Base-by-base conservation (phyloP, 2,329 filamentous ascomycete species). In the Aspergillus tanneri region DNA sequence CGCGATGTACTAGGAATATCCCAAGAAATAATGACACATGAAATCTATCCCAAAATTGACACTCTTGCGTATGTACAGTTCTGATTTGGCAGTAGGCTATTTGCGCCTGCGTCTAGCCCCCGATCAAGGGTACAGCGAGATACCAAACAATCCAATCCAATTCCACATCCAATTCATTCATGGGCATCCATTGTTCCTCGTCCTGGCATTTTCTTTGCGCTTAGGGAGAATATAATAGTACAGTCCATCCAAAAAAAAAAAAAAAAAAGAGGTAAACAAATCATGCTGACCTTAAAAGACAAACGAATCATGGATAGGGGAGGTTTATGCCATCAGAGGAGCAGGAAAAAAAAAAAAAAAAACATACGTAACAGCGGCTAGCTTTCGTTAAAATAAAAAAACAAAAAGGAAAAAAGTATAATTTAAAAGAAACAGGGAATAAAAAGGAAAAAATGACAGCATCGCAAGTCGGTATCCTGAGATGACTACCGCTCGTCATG, bases 401-500 rank as follows among this genome's bases (percentile, higher is more conserved):
- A 34, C 10, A 18, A 7, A 34, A 36, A 21, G 40, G 40, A 48
- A 38, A 49, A 52, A 43, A 27, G 54, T 58, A 55, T 54, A 60
- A 54, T 59, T 59, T 55, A 61, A 43, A 43, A 49, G 47, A 53
- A 16, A 28, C 25, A 36, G 46, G 44, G 50, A 51, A 52, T 48
- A 41, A 46, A 25, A 48, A 43, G 41, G 51, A 39, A 48, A 34
- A 37, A 37, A 44, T 43, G 43, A 38, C 14, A 42, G 27, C 32
- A 39, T 40, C 47, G 53, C 48, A 59, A 23, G 37, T 40, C 50
- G 46, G 43, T 52, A 47, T 50, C n/a, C n/a, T n/a, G n/a, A n/a
- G n/a, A 44, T 47, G 58, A 50, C 55, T 59, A 67, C 61, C 54
- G 58, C 44, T 66, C 62, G 44, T 65, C 64, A 36, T 64, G 59